These are phyloP conservation scores for Galerina marginata DNA, from an alignment of 768 basidiomycete species.

Conservation along the genomic window DNA sequence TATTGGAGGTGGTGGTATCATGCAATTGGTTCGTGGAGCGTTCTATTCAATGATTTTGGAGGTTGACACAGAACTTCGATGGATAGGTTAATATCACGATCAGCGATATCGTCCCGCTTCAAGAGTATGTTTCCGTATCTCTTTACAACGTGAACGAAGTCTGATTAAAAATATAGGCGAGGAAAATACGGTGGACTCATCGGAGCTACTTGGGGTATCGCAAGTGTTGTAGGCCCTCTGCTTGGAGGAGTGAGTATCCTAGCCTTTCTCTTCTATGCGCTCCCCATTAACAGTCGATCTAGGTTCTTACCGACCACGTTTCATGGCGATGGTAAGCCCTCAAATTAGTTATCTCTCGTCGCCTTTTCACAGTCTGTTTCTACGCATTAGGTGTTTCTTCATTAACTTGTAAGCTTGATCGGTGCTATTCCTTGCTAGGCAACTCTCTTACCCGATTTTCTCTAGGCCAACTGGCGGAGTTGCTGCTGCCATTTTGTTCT, in stretches of 20 bases:
- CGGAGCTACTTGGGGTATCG: constrained; percentile 82
- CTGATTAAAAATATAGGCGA: constrained; percentile 30
- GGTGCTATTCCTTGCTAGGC: neutral
- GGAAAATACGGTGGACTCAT: constrained; percentile 79
- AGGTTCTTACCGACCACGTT: constrained; percentile 76
- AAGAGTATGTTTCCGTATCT: constrained; percentile 56
- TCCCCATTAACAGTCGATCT: constrained; percentile 4
- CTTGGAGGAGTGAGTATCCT: constrained; percentile 71
- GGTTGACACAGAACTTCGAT: neutral
- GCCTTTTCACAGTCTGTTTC: constrained; percentile 4
- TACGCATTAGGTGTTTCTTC: constrained; percentile 65
- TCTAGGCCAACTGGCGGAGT: constrained; percentile 74
- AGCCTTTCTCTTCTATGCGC: neutral
- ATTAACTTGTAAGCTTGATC: constrained; percentile 65
- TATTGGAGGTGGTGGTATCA: constrained; percentile 81
- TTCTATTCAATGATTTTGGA: neutral
- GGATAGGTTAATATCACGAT: constrained; percentile 70
- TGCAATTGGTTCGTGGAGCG: constrained; percentile 59
- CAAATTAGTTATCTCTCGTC: neutral
- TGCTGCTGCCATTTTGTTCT: constrained; percentile 64
- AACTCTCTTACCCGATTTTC: constrained; percentile 8
- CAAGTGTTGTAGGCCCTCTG: constrained; percentile 78
- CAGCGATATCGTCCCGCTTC: constrained; percentile 81
- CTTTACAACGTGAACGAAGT: neutral
- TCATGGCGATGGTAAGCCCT: constrained; percentile 74